Conservation (phyloP, 139 green algal species). For the Picochlorum costavermella region DNA sequence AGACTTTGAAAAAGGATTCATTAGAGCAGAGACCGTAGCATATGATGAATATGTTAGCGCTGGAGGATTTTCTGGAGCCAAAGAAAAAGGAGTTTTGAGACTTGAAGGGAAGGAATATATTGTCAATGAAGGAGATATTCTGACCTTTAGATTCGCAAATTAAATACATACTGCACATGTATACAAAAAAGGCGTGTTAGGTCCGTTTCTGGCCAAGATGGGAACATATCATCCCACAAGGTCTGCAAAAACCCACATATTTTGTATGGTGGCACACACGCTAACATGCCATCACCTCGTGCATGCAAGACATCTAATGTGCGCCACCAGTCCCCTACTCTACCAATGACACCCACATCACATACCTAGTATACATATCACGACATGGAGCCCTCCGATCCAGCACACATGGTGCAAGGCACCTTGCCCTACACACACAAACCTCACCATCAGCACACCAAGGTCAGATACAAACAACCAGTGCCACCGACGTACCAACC, state of each 20-base stretch:
- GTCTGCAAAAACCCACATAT: conserved; percentile 15
- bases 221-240: conserved; percentile 4
- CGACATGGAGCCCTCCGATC: too few relatives aligned
- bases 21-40: conserved; percentile 80
- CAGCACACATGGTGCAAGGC: too few relatives aligned
- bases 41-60: conserved; percentile 68
- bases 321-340: too few relatives aligned
- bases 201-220: conserved; percentile 27
- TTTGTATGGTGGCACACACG: not conserved
- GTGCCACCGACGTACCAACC: conserved; percentile 9
- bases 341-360: too few relatives aligned
- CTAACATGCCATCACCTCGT: too few relatives aligned
- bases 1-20: conserved; percentile 94
- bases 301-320: too few relatives aligned
- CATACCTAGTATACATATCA: too few relatives aligned
- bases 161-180: not conserved
- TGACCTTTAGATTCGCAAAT: conserved; percentile 53
- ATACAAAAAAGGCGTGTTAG: conserved; percentile 9
- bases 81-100: conserved; percentile 73
- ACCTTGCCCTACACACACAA: too few relatives aligned
- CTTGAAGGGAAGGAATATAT: conserved; percentile 97
- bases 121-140: conserved; percentile 88
- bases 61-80: conserved; percentile 42
- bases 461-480: not conserved
- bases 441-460: not conserved